phyloP scores from a whole-genome alignment of 352 stramenopile genomes.

The Peronospora destructor region DNA sequence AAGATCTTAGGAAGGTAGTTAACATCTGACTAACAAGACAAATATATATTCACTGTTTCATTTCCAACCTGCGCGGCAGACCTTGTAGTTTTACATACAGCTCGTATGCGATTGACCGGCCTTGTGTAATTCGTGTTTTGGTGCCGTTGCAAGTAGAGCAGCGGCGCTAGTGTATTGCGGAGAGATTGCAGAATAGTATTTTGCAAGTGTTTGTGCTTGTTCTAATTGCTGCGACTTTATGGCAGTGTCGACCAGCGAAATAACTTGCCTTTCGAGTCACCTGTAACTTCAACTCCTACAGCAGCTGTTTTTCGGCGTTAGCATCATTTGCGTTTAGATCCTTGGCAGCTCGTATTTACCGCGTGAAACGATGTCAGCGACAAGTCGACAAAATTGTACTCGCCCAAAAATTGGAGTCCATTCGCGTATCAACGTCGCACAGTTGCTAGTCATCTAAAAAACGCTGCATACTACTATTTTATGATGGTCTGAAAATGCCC shows the following conservation, averaged over 20 bases:
- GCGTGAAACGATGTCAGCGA: too few species aligned
- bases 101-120: constrained; percentile 1
- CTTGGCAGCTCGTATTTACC: too few species aligned
- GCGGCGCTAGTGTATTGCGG: too few species aligned
- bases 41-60: too few species aligned
- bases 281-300: constrained; percentile 18
- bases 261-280: constrained; percentile 2
- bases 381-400: neutral
- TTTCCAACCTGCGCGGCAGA: too few species aligned
- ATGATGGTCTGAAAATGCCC: constrained; percentile 56
- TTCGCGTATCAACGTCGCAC: constrained; percentile 34
- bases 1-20: too few species aligned
- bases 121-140: constrained; percentile 5
- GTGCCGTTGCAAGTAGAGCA: constrained; percentile 7
- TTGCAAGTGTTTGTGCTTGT: too few species aligned
- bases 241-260: constrained; percentile 18
- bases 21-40: too few species aligned
- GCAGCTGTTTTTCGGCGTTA: constrained; percentile 11
- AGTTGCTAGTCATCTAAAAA: constrained; percentile 40
- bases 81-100: too few species aligned
- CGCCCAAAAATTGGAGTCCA: constrained; percentile 51
- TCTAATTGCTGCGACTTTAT: neutral
- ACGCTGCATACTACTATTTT: constrained; percentile 50
- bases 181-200: too few species aligned
- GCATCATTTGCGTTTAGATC: too few species aligned